Evolutionary conservation across 164 flowering plant genomes (phyloP).

Genomic region (Annona squamosa): DNA sequence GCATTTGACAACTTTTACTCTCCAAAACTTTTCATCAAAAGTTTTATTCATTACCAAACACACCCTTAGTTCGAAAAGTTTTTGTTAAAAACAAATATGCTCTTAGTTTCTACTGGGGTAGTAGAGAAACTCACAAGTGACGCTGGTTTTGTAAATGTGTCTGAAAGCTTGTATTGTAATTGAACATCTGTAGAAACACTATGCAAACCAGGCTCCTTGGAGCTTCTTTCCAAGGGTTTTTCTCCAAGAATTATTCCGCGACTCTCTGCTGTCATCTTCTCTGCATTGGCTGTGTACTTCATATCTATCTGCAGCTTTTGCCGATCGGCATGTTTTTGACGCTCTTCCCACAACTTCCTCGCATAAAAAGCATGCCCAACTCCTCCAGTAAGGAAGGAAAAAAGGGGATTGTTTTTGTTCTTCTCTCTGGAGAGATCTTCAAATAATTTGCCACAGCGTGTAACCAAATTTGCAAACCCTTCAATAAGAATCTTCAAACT

Average conservation of each 20-base stretch:
- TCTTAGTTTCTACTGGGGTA: neutral
- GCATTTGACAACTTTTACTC: no score
- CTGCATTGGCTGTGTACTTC: conserved; percentile 25
- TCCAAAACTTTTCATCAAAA: no score
- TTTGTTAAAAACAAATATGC: no score
- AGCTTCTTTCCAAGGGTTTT: conserved; percentile 65
- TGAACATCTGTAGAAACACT: conserved; percentile 37
- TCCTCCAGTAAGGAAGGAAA: conserved; percentile 78
- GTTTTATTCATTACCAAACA: no score
- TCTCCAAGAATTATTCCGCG: conserved; percentile 88
- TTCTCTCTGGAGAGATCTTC: conserved; percentile 91
- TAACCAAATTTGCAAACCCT: conserved; percentile 82
- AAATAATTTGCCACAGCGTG: conserved; percentile 82
- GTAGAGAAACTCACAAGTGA: conserved; percentile 46
- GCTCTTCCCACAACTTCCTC: conserved; percentile 90
- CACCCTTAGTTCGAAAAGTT: no score
- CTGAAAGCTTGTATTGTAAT: conserved; percentile 56
- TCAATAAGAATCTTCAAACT: conserved; percentile 67
- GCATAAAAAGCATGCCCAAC: conserved; percentile 67
- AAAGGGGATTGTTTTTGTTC: conserved; percentile 68
- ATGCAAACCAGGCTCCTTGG: conserved; percentile 35
- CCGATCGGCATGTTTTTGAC: conserved; percentile 46
- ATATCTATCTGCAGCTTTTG: conserved; percentile 31
- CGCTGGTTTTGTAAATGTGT: conserved; percentile 76
- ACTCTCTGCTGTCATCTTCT: conserved; percentile 80